Evolutionary conservation across 2,329 filamentous ascomycete species (phyloP), one percentile per base, ranked within the genome.

Genomic region (Fusarium haematococcum): DNA sequence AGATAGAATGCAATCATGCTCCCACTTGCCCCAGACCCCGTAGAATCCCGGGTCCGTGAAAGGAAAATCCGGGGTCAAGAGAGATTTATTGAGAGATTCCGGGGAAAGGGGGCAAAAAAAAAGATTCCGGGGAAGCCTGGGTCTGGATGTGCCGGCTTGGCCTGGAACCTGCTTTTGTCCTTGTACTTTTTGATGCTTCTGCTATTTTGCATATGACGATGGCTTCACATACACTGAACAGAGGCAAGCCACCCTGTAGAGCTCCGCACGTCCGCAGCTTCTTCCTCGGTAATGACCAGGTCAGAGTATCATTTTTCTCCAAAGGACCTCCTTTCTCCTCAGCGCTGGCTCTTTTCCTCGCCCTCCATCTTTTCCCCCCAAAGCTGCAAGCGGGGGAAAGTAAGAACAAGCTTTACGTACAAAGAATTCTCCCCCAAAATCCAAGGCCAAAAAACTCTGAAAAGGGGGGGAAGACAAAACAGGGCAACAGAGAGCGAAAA

Each of bases 111-210:
- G 41, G 39, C 41, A 8, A 45, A 45, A 14, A 14, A n/a, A 52
- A 45, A 70, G 72, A 75, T 74, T 73, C 70, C 64, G 72, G 72
- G 72, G 72, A 74, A 75, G 71, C n/a, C 71, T 52, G 60, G 43
- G 35, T 73, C 59, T 68, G 68, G 61, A 59, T 63, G 37, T 69
- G 64, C 48, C 65, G 30, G 32, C 43, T 45, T 62, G 20, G 13
- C 25, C 50, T 16, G 6, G 45, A 57, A 41, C 39, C 45, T 63
- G 58, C 27, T 61, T 33, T 25, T 37, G 33, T 41, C 8, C 20
- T 25, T 16, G 48, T 52, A 30, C 25, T 57, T 33, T 56, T 20
- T 52, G 39, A 30, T 37, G 33, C 27, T 10, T 30, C 20, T 25
- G 16, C 16, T 11, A 30, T 52, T 52, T 43, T 63, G 10, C 37